Percentiles rank a stretch among this genome's conserved stretches.
phyloP scores from a whole-genome alignment of 257 asterid genomes.

The Solanum neorickii region DNA sequence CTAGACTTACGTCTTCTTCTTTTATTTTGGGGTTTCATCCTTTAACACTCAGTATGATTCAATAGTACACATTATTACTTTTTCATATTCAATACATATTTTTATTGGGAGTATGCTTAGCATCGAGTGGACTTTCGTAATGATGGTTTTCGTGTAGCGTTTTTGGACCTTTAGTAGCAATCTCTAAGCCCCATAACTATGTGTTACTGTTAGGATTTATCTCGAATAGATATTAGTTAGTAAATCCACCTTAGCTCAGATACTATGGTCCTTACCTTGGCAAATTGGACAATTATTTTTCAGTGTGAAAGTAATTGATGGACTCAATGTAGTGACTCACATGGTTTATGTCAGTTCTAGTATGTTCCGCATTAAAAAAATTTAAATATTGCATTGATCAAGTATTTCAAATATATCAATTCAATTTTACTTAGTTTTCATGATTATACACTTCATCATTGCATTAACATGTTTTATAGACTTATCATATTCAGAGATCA shows the following conservation, averaged over 20 bases:
- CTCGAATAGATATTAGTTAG: neutral
- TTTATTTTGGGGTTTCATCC: too few species aligned
- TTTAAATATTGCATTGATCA: neutral
- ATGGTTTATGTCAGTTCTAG: neutral
- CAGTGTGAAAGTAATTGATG: neutral
- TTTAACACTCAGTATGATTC: neutral
- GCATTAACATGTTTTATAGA: too few species aligned
- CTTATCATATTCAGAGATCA: neutral
- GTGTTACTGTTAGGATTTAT: rapidly evolving
- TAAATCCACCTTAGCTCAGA: neutral
- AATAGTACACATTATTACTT: neutral
- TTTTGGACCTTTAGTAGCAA: neutral
- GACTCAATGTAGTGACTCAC: neutral
- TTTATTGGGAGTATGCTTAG: neutral
- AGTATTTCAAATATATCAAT: too few species aligned
- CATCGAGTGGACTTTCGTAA: neutral
- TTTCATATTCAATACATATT: neutral
- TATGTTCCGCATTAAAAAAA: too few species aligned
- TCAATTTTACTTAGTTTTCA: too few species aligned
- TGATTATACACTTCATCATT: neutral
- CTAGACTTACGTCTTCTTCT: neutral
- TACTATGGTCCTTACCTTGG: neutral
- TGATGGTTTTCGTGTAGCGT: neutral
- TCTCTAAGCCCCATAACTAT: neutral
- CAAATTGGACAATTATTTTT: too few species aligned